Base-by-base conservation (phyloP, 768 basidiomycete genomes). In the Brasilioporus rufonigricans region DNA sequence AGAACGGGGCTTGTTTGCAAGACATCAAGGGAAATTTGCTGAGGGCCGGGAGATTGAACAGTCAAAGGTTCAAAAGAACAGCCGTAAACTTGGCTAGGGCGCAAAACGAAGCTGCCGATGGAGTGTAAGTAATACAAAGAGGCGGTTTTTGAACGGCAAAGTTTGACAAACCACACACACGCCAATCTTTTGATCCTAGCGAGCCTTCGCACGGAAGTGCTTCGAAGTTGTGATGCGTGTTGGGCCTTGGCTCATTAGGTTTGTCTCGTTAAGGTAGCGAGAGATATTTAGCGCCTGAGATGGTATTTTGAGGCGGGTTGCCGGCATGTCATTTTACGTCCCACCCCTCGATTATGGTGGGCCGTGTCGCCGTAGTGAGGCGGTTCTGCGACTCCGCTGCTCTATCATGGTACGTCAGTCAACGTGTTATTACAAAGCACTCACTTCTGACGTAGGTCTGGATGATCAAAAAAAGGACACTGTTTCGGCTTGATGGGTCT, bases 101-200 rank as follows among this genome's bases (percentile, higher is more conserved):
- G 13, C n/a, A 24, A 19, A 48, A 47, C n/a, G 29, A 9, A 38
- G 47, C 18, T 44, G 41, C 10, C 18, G 32, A 29, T 35, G 50
- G 29, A 27, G 51, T 33, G 36, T 36, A 46, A 44, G 32, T 40
- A 48, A 46, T 16, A 38, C 27, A 35, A 43, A 24, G 16, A 36
- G 7, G 54, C 52, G 67, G 65, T 27, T n/a, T 58, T 66, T 68
- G 51, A 48, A 58, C 54, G 66, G 56, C 43, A 18, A 50, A 48
- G 40, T 14, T 39, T 33, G 43, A 51, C 14, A 48, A 50, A 23
- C 44, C 21, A 41, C 27, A 13, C 32, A 47, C 36, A 60, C 38
- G 44, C 49, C 44, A 47, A 52, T 47, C 33, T 46, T 55, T 55
- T 60, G 56, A 53, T 51, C 35, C 52, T 63, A 54, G 52, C 60